These are phyloP conservation scores for Thermochaetoides thermophila DNA, from an alignment of 495 filamentous ascomycete species.

Conservation along the genomic window DNA sequence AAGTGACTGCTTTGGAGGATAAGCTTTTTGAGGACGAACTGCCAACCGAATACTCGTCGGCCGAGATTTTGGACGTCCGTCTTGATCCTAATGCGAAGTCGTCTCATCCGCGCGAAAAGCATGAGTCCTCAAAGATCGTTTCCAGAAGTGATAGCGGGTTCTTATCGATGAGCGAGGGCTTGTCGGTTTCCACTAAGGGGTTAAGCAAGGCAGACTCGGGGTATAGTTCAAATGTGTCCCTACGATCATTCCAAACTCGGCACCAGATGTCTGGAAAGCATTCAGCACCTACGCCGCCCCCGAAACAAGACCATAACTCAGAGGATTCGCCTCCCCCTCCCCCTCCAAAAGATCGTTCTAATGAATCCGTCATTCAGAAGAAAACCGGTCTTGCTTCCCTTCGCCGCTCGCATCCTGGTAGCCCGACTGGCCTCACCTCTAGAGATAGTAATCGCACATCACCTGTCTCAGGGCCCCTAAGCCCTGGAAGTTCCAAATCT, in stretches of 20 bases:
- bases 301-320: conserved; percentile 9
- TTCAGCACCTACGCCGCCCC: not conserved
- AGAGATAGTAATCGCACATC: conserved; percentile 6
- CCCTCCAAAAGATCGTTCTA: too few relatives aligned
- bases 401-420: too few relatives aligned
- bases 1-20: conserved; percentile 32
- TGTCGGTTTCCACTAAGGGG: conserved; percentile 20
- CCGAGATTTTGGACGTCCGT: conserved; percentile 27
- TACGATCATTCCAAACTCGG: conserved; percentile 28
- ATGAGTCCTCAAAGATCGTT: conserved; percentile 9
- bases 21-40: conserved; percentile 30
- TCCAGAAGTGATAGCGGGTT: conserved; percentile 31
- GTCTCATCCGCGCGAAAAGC: conserved; percentile 4
- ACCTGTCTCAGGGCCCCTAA: conserved; percentile 10
- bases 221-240: conserved; percentile 38
- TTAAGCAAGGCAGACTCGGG: conserved; percentile 41
- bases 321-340: too few relatives aligned
- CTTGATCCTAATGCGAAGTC: conserved; percentile 28
- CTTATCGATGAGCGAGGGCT: too few relatives aligned
- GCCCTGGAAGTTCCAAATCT: conserved; percentile 15
- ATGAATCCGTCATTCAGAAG: too few relatives aligned
- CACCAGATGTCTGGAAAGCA: conserved; percentile 3
- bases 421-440: conserved; percentile 1
- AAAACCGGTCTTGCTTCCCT: too few relatives aligned
- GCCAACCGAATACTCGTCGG: conserved; percentile 19